phyloP scores from a whole-genome alignment of 495 filamentous ascomycete genomes.

The Neurospora sp. region DNA sequence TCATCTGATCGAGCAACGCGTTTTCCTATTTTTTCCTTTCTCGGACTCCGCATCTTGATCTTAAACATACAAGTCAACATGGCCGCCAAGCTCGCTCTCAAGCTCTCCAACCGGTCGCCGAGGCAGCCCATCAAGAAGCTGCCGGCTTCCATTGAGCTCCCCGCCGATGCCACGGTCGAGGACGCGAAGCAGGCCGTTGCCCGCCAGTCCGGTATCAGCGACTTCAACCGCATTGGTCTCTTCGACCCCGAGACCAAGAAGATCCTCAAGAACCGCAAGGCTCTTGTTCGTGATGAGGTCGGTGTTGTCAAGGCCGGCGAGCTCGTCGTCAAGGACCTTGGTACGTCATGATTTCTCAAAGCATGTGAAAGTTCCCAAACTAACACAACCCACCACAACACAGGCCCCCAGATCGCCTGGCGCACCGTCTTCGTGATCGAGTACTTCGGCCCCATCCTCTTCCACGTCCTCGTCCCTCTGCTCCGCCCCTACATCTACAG shows the following conservation, averaged over 20 bases:
- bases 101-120: constrained; percentile 32
- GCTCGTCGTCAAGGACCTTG: constrained; percentile 87
- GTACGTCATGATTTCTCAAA: constrained; percentile 37
- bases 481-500: constrained; percentile 67
- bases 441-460: constrained; percentile 87
- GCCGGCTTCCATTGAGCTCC: constrained; percentile 54
- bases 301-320: constrained; percentile 59
- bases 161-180: constrained; percentile 48
- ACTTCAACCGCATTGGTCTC: constrained; percentile 57
- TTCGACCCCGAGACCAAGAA: constrained; percentile 60
- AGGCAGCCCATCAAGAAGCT: constrained; percentile 61
- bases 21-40: not conserved
- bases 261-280: constrained; percentile 46
- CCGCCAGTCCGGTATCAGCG: constrained; percentile 30
- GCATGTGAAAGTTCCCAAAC: not conserved
- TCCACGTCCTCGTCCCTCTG: constrained; percentile 59
- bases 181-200: constrained; percentile 43
- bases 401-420: constrained; percentile 89
- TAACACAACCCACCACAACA: constrained; percentile 4
- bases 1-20: not conserved
- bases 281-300: constrained; percentile 45
- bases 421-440: constrained; percentile 89
- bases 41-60: not conserved
- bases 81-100: constrained; percentile 29
- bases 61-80: constrained; percentile 7